Evolutionary conservation across 495 filamentous ascomycete species (phyloP).

Genomic region (Schizothecium vesticola): DNA sequence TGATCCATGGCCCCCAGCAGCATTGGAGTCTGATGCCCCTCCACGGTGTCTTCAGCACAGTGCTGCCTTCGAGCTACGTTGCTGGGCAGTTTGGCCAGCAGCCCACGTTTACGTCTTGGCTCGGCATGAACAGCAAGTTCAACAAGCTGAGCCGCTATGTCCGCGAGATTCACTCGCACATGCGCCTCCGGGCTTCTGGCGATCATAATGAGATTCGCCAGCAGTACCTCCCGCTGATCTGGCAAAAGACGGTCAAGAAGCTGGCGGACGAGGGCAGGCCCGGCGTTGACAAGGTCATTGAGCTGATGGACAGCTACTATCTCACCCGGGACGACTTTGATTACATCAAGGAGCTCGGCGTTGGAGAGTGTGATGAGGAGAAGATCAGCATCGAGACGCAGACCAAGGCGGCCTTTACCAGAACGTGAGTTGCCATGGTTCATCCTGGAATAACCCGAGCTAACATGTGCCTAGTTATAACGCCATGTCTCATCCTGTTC

Average conservation of each 20-base stretch:
- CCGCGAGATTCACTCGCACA: conserved; percentile 95
- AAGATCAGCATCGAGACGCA: conserved; percentile 72
- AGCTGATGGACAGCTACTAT: conserved; percentile 95
- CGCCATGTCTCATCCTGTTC: conserved; percentile 74
- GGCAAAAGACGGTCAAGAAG: conserved; percentile 68
- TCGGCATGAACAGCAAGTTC: conserved; percentile 90
- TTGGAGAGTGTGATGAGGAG: conserved; percentile 74
- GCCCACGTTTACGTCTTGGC: conserved; percentile 75
- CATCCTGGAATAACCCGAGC: conserved; percentile 3
- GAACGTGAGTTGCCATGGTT: conserved; percentile 51
- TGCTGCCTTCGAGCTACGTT: conserved; percentile 84
- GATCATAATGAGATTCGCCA: conserved; percentile 92
- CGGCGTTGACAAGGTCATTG: conserved; percentile 63
- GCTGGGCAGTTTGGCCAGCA: conserved; percentile 62
- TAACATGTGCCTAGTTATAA: conserved; percentile 63
- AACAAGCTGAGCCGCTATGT: conserved; percentile 79
- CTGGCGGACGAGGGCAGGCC: conserved; percentile 71
- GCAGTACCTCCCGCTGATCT: conserved; percentile 88
- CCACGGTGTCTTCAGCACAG: conserved; percentile 94
- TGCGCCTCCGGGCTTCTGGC: conserved; percentile 86
- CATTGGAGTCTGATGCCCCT: conserved; percentile 98
- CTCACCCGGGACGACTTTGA: conserved; percentile 96
- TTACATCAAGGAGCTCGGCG: conserved; percentile 80
- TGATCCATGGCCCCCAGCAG: conserved; percentile 97
- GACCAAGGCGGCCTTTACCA: conserved; percentile 84